A percentile compares a stretch with the other conserved stretches of the same genome.
These are phyloP conservation scores for Rhodomyrtus tomentosa DNA, from an alignment of 345 rosid genomes.

Conservation along the genomic window DNA sequence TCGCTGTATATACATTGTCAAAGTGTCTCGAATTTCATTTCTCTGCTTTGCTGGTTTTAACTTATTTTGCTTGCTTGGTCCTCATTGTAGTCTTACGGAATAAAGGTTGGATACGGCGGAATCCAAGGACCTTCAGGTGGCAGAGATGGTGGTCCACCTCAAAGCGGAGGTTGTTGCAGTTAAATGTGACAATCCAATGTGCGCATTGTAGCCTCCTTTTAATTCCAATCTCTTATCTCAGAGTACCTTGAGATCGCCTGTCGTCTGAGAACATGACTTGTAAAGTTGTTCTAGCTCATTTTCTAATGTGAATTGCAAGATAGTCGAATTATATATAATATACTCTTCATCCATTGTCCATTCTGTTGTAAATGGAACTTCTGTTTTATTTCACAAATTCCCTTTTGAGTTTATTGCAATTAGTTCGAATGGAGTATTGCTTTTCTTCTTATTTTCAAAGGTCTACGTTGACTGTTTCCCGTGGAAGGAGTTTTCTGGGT, in stretches of 20 bases:
- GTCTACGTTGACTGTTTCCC: neutral
- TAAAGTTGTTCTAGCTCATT: neutral
- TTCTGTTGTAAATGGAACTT: neutral
- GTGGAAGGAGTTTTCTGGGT: neutral
- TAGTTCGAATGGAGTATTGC: neutral
- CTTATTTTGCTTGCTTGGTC: neutral
- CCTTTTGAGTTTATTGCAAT: neutral
- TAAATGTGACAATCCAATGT: conserved; percentile 1
- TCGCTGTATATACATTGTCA: neutral
- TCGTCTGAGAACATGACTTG: neutral
- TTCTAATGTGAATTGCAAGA: neutral
- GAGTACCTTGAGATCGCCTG: neutral
- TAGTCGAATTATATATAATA: neutral
- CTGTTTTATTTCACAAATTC: neutral
- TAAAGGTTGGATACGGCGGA: conserved; percentile 95
- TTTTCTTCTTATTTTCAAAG: neutral
- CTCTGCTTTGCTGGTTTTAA: neutral
- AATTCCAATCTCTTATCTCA: neutral
- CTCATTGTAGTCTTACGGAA: conserved; percentile 70
- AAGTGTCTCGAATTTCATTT: neutral
- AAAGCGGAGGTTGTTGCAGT: conserved; percentile 83
- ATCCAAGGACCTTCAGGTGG: conserved; percentile 93
- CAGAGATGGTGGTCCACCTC: conserved; percentile 72
- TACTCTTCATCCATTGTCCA: neutral
- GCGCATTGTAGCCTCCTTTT: neutral